phyloP scores from a whole-genome alignment of 192 early-diverging fungal genomes.

The Kappamyces sp. region DNA sequence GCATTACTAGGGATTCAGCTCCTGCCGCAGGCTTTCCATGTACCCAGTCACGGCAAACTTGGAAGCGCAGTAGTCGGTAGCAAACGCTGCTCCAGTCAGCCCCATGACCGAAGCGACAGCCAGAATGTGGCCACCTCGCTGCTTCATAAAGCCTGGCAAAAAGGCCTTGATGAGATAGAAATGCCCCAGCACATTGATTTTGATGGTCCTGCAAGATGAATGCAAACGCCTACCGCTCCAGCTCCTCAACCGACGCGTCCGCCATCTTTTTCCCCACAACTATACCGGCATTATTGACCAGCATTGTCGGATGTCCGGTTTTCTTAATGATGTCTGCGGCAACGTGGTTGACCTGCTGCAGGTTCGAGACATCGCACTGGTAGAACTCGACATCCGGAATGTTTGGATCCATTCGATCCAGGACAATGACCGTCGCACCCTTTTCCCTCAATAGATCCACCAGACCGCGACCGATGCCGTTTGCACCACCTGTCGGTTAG shows the following conservation, averaged over 20 bases:
- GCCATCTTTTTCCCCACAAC: conserved; percentile 55
- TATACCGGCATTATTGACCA: conserved; percentile 80
- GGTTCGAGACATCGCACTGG: conserved; percentile 54
- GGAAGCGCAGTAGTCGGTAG: conserved; percentile 70
- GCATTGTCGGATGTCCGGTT: conserved; percentile 66
- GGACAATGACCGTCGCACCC: conserved; percentile 41
- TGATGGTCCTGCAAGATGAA: conserved; percentile 40
- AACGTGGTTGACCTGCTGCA: conserved; percentile 35
- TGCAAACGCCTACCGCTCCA: conserved; percentile 36
- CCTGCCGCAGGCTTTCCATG: conserved; percentile 69
- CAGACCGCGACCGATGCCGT: conserved; percentile 50
- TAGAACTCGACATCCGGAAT: conserved; percentile 29
- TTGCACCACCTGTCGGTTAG: conserved; percentile 31
- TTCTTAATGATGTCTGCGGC: conserved; percentile 41
- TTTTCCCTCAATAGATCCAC: conserved; percentile 29
- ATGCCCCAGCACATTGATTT: conserved; percentile 69
- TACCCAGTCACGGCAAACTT: conserved; percentile 71
- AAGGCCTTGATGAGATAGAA: conserved; percentile 71
- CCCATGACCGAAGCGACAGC: conserved; percentile 39
- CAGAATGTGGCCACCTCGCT: conserved; percentile 73
- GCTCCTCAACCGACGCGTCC: conserved; percentile 56
- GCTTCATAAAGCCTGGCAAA: conserved; percentile 66
- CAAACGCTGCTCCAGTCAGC: conserved; percentile 23
- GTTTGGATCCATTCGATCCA: conserved; percentile 33
- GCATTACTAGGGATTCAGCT: conserved; percentile 60